A percentile compares a stretch with the other conserved stretches of the same genome.
phyloP scores from a whole-genome alignment of 305 asterid genomes.

The Solanum chacoense region DNA sequence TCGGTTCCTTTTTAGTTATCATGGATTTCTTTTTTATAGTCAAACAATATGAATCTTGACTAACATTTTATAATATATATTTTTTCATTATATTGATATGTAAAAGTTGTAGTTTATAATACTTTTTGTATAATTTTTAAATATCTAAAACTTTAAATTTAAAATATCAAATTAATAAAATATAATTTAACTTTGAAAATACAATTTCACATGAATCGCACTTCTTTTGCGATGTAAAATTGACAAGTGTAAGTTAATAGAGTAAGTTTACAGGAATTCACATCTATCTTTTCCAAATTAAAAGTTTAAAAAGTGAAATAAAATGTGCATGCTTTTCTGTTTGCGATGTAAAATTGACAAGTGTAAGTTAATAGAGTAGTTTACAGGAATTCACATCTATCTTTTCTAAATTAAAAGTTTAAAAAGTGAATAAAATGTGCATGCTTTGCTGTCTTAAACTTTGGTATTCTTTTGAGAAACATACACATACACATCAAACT shows the following conservation, averaged over 20 bases:
- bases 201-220: too few relatives aligned
- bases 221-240: not conserved
- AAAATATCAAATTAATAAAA: too few relatives aligned
- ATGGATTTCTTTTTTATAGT: not conserved
- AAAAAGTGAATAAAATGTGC: not conserved
- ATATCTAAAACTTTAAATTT: too few relatives aligned
- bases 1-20: not conserved
- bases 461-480: not conserved
- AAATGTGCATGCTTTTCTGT: not conserved
- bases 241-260: not conserved
- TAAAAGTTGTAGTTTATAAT: fast-evolving
- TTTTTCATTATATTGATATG: too few relatives aligned
- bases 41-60: not conserved
- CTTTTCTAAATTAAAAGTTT: too few relatives aligned
- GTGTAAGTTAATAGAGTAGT: too few relatives aligned
- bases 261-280: not conserved
- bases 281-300: not conserved
- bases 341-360: too few relatives aligned
- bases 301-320: not conserved
- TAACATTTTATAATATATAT: too few relatives aligned
- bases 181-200: too few relatives aligned
- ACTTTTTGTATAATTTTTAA: fast-evolving
- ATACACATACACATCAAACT: not conserved
- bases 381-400: too few relatives aligned
- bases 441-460: not conserved